These are phyloP conservation scores for Yamadazyma laniorum DNA, from an alignment of 805 yeast species.

Conservation along the genomic window DNA sequence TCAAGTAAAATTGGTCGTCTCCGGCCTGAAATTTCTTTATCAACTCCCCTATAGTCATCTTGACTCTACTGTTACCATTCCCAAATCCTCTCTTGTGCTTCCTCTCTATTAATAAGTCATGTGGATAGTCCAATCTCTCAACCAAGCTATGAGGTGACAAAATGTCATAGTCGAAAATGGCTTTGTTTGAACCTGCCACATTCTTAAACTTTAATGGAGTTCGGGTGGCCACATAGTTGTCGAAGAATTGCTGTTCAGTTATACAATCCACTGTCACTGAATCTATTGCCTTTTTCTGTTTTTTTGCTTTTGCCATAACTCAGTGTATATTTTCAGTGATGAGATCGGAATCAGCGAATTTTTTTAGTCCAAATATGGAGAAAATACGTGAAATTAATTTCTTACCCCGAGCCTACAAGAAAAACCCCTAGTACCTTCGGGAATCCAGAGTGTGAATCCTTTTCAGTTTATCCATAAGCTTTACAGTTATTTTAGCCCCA, in stretches of 20 bases:
- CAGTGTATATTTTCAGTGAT: background rate
- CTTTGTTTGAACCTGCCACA: constrained; percentile 29
- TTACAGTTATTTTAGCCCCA: no score
- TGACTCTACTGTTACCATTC: constrained; percentile 53
- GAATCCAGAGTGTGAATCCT: no score
- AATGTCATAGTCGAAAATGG: constrained; percentile 19
- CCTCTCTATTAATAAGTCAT: constrained; percentile 54
- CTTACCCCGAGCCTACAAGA: no score
- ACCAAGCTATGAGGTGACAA: constrained; percentile 37
- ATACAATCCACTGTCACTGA: background rate
- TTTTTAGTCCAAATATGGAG: no score
- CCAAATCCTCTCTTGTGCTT: constrained; percentile 63
- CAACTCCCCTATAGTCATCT: constrained; percentile 51
- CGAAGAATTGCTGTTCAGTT: constrained; percentile 28
- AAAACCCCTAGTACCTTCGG: no score
- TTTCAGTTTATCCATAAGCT: no score
- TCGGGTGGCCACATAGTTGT: constrained; percentile 38
- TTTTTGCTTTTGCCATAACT: constrained; percentile 2
- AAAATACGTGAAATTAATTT: no score
- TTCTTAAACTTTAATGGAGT: constrained; percentile 45
- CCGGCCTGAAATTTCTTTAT: constrained; percentile 41
- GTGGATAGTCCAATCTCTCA: constrained; percentile 34
- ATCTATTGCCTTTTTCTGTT: constrained; percentile 2
- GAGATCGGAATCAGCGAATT: background rate
- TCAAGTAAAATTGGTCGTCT: constrained; percentile 50